These are phyloP conservation scores for Chaetoceros muelleri DNA, from an alignment of 108 stramenopile genomes.

Conservation along the genomic window DNA sequence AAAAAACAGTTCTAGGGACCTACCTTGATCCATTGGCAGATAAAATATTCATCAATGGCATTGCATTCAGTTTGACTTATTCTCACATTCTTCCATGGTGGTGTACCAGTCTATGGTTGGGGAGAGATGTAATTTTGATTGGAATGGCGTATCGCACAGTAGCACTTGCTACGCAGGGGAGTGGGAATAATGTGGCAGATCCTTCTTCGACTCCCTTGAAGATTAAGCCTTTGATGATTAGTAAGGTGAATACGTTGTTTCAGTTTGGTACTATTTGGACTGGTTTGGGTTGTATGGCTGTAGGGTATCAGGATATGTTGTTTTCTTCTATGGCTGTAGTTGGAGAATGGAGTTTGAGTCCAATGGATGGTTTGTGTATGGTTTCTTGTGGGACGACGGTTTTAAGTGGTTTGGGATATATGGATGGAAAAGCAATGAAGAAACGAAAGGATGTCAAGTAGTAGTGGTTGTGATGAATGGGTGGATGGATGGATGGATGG, in stretches of 20 bases:
- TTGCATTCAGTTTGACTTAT: constrained; percentile 50
- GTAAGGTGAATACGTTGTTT: constrained; percentile 67
- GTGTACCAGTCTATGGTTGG: constrained; percentile 57
- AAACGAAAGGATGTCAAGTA: background rate
- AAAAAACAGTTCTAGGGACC: constrained; percentile 61
- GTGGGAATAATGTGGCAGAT: constrained; percentile 33
- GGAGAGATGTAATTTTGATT: constrained; percentile 36
- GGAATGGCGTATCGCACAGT: constrained; percentile 14
- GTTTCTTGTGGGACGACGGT: background rate
- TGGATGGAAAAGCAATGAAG: background rate
- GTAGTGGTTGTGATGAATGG: too few species aligned
- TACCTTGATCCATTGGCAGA: constrained; percentile 83
- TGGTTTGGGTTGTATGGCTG: background rate
- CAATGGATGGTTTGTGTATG: background rate
- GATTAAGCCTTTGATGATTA: constrained; percentile 52
- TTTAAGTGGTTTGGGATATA: background rate
- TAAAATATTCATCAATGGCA: constrained; percentile 52
- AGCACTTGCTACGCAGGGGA: constrained; percentile 7
- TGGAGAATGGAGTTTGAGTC: background rate
- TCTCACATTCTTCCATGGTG: constrained; percentile 42
- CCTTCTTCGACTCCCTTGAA: constrained; percentile 45
- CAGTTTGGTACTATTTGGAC: constrained; percentile 51
- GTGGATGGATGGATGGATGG: too few species aligned
- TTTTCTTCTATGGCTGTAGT: background rate
- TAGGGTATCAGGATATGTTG: background rate